A percentile compares a stretch with the other conserved stretches of the same genome.
These are phyloP conservation scores for Kodamaea kakaduensis DNA, from an alignment of 805 yeast genomes.

Conservation along the genomic window DNA sequence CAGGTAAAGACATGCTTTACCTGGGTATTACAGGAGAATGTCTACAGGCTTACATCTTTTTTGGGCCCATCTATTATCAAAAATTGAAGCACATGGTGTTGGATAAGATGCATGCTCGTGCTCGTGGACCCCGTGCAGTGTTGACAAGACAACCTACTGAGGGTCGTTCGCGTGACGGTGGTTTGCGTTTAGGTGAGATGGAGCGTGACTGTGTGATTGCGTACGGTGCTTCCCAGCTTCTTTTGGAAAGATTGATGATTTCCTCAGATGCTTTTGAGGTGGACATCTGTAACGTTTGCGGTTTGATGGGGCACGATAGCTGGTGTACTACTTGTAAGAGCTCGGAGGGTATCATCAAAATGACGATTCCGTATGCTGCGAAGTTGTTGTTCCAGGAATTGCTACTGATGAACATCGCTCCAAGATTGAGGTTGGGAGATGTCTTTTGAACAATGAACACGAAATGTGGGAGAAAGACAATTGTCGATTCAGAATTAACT, in stretches of 20 bases:
- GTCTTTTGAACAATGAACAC: conserved; percentile 55
- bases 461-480: too few relatives aligned
- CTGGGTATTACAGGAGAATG: conserved; percentile 98
- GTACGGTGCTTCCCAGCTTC: conserved; percentile 93
- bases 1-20: conserved; percentile 96
- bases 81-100: conserved; percentile 98
- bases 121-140: conserved; percentile 98
- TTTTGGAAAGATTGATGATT: conserved; percentile 90
- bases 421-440: conserved; percentile 85
- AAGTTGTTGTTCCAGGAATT: conserved; percentile 94
- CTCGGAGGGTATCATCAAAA: conserved; percentile 77
- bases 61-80: conserved; percentile 97
- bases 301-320: conserved; percentile 93
- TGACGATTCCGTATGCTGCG: conserved; percentile 99
- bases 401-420: conserved; percentile 98
- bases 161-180: conserved; percentile 99
- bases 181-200: conserved; percentile 98
- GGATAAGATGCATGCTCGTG: conserved; percentile 99
- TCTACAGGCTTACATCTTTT: conserved; percentile 94
- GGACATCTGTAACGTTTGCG: conserved; percentile 90
- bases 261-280: conserved; percentile 98
- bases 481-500: too few relatives aligned
- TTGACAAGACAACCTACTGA: conserved; percentile 97
- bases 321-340: conserved; percentile 98
- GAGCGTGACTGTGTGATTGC: conserved; percentile 99